Percentiles rank a stretch among this genome's conserved stretches.
Conservation (phyloP, 2,329 filamentous ascomycete species). For the Sarocladium strictum region DNA sequence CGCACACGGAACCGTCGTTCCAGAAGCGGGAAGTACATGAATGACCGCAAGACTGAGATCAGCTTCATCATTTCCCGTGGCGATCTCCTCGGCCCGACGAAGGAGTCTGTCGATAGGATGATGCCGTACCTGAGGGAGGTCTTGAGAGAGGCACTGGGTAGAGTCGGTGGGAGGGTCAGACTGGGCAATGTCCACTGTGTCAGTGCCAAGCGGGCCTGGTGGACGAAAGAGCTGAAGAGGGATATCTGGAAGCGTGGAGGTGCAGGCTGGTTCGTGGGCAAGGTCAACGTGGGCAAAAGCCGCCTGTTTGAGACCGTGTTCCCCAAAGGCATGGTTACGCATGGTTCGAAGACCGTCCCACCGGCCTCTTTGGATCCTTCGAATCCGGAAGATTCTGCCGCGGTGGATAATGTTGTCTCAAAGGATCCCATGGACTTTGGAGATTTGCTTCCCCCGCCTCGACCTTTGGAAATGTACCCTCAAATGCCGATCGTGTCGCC, state of each 20-base stretch:
- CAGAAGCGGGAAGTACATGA: conserved; percentile 56
- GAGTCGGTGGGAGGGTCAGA: conserved; percentile 62
- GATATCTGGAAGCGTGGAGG: conserved; percentile 80
- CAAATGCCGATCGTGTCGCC: conserved; percentile 81
- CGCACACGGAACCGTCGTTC: conserved; percentile 78
- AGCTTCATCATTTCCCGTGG: conserved; percentile 88
- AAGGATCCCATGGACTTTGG: conserved; percentile 30
- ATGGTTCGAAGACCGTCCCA: background rate
- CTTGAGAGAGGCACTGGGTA: conserved; percentile 69
- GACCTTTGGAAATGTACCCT: conserved; percentile 68
- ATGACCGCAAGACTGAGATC: conserved; percentile 66
- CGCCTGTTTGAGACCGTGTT: conserved; percentile 83
- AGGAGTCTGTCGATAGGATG: conserved; percentile 75
- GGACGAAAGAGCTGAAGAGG: conserved; percentile 80
- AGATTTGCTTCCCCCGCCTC: conserved; percentile 69
- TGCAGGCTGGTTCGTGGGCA: conserved; percentile 94
- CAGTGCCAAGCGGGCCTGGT: conserved; percentile 82
- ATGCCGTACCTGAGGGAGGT: conserved; percentile 81
- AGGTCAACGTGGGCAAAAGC: conserved; percentile 96
- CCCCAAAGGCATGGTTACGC: conserved; percentile 61
- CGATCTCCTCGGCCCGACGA: conserved; percentile 77
- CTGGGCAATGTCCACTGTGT: conserved; percentile 84
- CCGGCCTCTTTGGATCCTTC: background rate
- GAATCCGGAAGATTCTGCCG: conserved; percentile 12
- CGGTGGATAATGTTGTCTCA: conserved; percentile 22